phyloP scores from a whole-genome alignment of 345 rosid genomes.

The Clarkia xantiana region DNA sequence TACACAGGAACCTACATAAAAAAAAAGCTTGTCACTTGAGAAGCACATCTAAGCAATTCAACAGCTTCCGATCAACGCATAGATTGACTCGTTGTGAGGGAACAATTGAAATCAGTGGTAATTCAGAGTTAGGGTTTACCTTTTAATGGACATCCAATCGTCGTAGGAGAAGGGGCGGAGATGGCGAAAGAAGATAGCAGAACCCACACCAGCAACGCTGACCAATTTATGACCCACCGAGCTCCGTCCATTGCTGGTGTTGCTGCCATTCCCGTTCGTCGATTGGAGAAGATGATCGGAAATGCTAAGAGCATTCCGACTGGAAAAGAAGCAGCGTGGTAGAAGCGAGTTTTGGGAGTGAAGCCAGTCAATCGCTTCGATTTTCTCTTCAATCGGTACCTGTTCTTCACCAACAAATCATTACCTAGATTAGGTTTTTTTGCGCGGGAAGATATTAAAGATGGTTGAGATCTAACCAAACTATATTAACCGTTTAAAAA shows the following conservation, averaged over 20 bases:
- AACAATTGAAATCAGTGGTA: neutral
- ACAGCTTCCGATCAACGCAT: no score
- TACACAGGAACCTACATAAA: conserved; percentile 41
- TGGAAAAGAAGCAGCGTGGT: conserved; percentile 70
- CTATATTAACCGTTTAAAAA: neutral
- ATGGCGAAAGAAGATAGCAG: conserved; percentile 53
- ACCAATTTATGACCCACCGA: conserved; percentile 18
- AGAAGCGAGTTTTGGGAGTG: conserved; percentile 49
- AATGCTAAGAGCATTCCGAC: conserved; percentile 21
- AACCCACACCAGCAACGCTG: conserved; percentile 76
- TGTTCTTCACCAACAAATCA: conserved; percentile 3
- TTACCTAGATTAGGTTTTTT: neutral
- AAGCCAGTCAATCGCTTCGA: conserved; percentile 75
- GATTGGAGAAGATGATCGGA: conserved; percentile 19
- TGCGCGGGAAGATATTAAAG: no score
- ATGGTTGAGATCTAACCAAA: neutral
- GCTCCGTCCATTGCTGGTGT: conserved; percentile 23
- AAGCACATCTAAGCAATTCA: no score
- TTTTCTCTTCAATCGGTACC: conserved; percentile 48
- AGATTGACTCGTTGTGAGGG: neutral
- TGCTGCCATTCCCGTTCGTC: conserved; percentile 1
- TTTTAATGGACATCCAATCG: conserved; percentile 66
- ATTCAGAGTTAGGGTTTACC: conserved; percentile 20
- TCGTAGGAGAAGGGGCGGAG: conserved; percentile 57
- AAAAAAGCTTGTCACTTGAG: neutral